Evolutionary conservation across 805 yeast genomes (phyloP), one percentile per base, ranked within the genome.

Genomic region (Sungouiella blattae): DNA sequence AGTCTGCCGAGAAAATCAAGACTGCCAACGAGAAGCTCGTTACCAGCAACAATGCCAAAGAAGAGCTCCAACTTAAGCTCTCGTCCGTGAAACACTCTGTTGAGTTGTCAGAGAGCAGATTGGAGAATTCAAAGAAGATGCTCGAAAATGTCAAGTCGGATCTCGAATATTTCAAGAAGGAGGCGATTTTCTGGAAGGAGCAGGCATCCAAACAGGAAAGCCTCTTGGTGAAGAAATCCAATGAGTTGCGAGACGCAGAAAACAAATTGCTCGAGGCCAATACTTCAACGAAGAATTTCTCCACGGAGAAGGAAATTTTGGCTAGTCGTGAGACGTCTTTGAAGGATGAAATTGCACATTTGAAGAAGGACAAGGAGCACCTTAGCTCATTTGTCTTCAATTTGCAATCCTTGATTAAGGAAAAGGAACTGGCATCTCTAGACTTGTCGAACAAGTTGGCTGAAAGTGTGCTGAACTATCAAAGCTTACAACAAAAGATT

Each of bases 341-440:
- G 20, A 62, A 70, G 21, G 60, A 62, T 11, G 87, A 83, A 41
- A 68, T 78, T 27, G 58, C 62, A 6, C 71, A 66, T 18, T 58
- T 84, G 36, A 60, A 69, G 29, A 69, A 70, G 3, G 95, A 87
- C 50, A 78, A 76, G 47, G 57, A 71, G 5, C 70, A 76, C 34
- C 60, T 86, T 26, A 79, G 73, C 45, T 69, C 75, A 3, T 64
- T 80, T 39, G 69, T 84, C 7, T 55, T 73, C 6, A 81, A 73
- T 47, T 59, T 86, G 29, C 91, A 85, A 55, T 50, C 77, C 2
- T 52, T 77, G 26, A 77, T 78, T 37, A 68, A 68, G 34, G 89
- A 85, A 51, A 69, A 88, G 35, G 83, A 81, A 33, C 45, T 58
- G 1, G 62, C 75, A 5, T 67, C 73, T 30, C 52, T 61, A 14